Conservation (phyloP, 805 yeast genomes). For the Suhomyces sp. region DNA sequence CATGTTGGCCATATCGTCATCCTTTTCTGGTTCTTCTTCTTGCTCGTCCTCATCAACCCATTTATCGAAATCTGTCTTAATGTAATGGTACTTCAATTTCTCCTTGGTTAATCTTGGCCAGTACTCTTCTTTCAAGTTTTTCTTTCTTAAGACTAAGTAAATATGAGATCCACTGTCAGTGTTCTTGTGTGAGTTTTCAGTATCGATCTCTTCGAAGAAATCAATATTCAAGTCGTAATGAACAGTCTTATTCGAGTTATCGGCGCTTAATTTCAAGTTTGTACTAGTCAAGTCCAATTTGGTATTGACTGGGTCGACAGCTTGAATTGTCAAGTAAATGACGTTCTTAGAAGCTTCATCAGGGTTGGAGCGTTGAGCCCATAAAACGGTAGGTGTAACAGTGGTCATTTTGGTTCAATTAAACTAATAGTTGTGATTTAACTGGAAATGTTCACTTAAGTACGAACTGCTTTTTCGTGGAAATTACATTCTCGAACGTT, state of each 20-base stretch:
- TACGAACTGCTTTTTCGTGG: neutral
- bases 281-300: slow-evolving; percentile 59
- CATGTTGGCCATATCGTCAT: slow-evolving; percentile 29
- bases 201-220: slow-evolving; percentile 71
- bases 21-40: slow-evolving; percentile 59
- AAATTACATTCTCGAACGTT: slow-evolving; percentile 5
- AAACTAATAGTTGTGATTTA: neutral
- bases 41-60: slow-evolving; percentile 99
- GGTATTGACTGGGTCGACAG: slow-evolving; percentile 65
- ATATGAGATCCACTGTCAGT: slow-evolving; percentile 59
- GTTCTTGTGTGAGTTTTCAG: slow-evolving; percentile 57
- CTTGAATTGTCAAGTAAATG: slow-evolving; percentile 67
- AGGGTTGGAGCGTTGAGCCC: slow-evolving; percentile 97
- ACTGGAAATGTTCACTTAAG: neutral
- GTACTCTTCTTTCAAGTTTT: slow-evolving; percentile 63
- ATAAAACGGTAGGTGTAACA: slow-evolving; percentile 56
- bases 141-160: slow-evolving; percentile 66
- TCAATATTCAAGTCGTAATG: slow-evolving; percentile 69
- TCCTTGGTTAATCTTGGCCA: slow-evolving; percentile 96
- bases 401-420: slow-evolving; percentile 16
- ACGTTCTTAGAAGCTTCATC: slow-evolving; percentile 70
- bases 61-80: slow-evolving; percentile 92
- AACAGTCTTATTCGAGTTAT: slow-evolving; percentile 41
- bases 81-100: slow-evolving; percentile 71
- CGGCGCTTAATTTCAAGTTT: slow-evolving; percentile 50